Evolutionary conservation across 768 basidiomycete genomes (phyloP).

Genomic region (Lactarius tabidus): DNA sequence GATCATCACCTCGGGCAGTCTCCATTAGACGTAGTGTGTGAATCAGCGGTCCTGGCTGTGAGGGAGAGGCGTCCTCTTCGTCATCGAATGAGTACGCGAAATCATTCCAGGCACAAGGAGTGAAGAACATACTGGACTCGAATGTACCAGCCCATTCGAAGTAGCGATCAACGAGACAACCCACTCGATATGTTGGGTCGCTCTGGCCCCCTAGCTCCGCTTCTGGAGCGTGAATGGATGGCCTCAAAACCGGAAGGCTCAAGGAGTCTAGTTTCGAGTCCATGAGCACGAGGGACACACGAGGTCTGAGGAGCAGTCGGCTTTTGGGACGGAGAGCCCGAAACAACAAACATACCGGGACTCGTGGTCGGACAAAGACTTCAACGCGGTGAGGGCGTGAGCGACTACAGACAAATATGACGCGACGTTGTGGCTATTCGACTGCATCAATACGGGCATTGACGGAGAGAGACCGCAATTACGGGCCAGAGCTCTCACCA

Average conservation of each 20-base stretch:
- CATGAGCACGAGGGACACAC: constrained; percentile 22
- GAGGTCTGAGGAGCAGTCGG: background rate
- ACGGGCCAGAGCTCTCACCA: constrained; percentile 5
- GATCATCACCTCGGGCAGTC: background rate
- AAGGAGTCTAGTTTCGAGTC: constrained; percentile 22
- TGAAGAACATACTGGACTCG: constrained; percentile 8
- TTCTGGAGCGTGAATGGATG: background rate
- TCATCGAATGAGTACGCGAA: background rate
- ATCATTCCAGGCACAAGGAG: background rate
- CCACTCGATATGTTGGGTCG: constrained; percentile 15
- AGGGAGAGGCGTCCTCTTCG: background rate
- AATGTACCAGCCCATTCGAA: constrained; percentile 26
- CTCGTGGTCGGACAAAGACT: constrained; percentile 9
- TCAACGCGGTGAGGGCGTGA: constrained; percentile 12
- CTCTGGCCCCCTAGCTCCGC: constrained; percentile 1
- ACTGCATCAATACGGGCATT: background rate
- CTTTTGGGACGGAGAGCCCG: background rate
- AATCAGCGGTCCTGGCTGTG: background rate
- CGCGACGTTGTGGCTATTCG: constrained; percentile 13
- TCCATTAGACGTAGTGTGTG: constrained; percentile 7
- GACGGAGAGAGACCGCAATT: background rate
- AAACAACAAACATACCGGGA: constrained; percentile 12
- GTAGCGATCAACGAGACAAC: constrained; percentile 14
- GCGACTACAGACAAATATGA: constrained; percentile 24
- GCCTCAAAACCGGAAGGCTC: constrained; percentile 15